Conservation (phyloP, 768 basidiomycete species). For the Clavulina sp. region DNA sequence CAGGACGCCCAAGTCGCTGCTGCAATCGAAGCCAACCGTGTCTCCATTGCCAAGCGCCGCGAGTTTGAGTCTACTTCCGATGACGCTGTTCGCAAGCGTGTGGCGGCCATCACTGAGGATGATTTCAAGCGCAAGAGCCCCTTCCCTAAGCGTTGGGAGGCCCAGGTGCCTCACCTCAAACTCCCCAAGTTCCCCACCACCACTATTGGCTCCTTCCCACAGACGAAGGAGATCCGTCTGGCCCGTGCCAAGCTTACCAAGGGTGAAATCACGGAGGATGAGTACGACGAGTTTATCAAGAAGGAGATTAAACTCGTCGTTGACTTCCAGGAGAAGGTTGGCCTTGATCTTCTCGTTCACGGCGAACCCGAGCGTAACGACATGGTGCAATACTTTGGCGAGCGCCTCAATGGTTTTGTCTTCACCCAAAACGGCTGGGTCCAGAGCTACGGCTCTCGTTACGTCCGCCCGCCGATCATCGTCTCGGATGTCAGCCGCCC, state of each 20-base stretch:
- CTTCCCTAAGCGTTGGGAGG: slow-evolving; percentile 72
- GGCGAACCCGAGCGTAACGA: slow-evolving; percentile 98
- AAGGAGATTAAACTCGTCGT: slow-evolving; percentile 90
- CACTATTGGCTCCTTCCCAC: slow-evolving; percentile 97
- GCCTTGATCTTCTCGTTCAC: slow-evolving; percentile 93
- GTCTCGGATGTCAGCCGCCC: slow-evolving; percentile 95
- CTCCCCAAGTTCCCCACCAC: slow-evolving; percentile 97
- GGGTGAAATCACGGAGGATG: slow-evolving; percentile 61
- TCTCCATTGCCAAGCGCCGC: slow-evolving; percentile 84
- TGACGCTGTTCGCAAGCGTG: slow-evolving; percentile 86
- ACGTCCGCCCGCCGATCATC: slow-evolving; percentile 96
- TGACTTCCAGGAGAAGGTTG: slow-evolving; percentile 91
- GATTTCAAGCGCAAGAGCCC: slow-evolving; percentile 75
- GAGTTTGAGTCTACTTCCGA: slow-evolving; percentile 88
- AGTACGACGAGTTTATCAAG: slow-evolving; percentile 97
- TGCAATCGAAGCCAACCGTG: slow-evolving; percentile 76
- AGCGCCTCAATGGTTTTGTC: slow-evolving; percentile 84
- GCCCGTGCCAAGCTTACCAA: slow-evolving; percentile 93
- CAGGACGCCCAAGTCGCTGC: slow-evolving; percentile 52
- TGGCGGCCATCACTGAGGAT: slow-evolving; percentile 75
- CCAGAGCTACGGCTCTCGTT: slow-evolving; percentile 97
- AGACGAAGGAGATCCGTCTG: slow-evolving; percentile 97
- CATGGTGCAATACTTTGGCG: slow-evolving; percentile 99
- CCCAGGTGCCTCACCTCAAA: slow-evolving; percentile 74
- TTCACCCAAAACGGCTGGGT: slow-evolving; percentile 99